These are phyloP conservation scores for barrel medic (Medicago truncatula) DNA, from an alignment of 306 rosid genomes.

Conservation along the genomic window DNA sequence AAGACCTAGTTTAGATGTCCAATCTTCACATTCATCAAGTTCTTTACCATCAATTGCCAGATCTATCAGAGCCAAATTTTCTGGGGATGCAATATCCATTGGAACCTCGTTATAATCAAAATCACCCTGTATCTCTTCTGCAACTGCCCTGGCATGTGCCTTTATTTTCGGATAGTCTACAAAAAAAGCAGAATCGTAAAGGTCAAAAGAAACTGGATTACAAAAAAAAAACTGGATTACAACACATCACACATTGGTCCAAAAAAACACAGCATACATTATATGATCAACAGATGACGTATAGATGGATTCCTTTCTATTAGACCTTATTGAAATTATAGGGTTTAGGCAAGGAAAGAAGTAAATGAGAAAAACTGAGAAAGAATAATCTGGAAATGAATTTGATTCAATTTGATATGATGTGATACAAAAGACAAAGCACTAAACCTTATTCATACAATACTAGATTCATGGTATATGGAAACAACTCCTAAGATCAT, in stretches of 20 bases:
- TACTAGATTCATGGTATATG: constrained; percentile 4
- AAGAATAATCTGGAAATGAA: not conserved
- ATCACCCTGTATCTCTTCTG: constrained; percentile 78
- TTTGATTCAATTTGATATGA: constrained; percentile 19
- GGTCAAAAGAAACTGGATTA: not conserved
- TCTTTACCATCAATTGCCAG: constrained; percentile 81
- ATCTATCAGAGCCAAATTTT: constrained; percentile 86
- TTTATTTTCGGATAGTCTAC: constrained; percentile 89
- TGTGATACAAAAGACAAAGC: constrained; percentile 12
- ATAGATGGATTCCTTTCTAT: constrained; percentile 16
- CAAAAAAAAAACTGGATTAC: no score
- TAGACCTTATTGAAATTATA: constrained; percentile 11
- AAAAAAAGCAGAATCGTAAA: constrained; percentile 41
- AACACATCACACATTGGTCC: no score
- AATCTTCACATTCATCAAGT: constrained; percentile 69
- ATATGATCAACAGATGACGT: no score
- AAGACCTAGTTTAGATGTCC: constrained; percentile 92
- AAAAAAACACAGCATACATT: not conserved
- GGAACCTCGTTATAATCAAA: constrained; percentile 76
- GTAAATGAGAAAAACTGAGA: constrained; percentile 3
- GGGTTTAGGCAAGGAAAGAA: constrained; percentile 12
- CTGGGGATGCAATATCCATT: constrained; percentile 75
- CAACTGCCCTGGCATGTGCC: constrained; percentile 84
- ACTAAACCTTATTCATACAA: not conserved
- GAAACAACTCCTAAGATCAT: constrained; percentile 7